Evolutionary conservation across 495 filamentous ascomycete species (phyloP), one percentile per base, ranked within the genome.

Genomic region (Lophium mytilinum): DNA sequence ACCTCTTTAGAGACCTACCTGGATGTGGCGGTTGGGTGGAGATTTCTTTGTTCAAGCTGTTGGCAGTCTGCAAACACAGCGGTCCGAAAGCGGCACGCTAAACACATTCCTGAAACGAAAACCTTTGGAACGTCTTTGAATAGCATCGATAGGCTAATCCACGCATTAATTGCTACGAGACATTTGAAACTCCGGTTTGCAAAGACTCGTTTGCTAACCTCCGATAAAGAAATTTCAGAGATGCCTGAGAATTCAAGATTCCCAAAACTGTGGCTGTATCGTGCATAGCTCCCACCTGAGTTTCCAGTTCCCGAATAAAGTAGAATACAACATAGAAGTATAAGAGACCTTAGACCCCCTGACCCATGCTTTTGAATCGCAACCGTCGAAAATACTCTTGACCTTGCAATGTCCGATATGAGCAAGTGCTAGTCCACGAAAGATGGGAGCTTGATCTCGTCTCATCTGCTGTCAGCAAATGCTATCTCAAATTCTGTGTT

Each of bases 401-500:
- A 30, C 24, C 6, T 30, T 30, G 24, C 24, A 30, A 30, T n/a
- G n/a, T n/a, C n/a, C n/a, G n/a, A 6, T 6, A 30, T 30, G 3
- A 30, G 24, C 2, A 30, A 30, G 24, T 30, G 24, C 24, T 30
- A 6, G 24, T 3, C 24, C 6, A 30, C 24, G 2, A 6, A 2
- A 30, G 2, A 30, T 30, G 3, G 24, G 6, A n/a, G n/a, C n/a
- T n/a, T n/a, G n/a, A n/a, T n/a, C 24, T 30, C 3, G 24, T 2
- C 24, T 30, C 24, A 30, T 6, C 24, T 30, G 24, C 24, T 30
- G 24, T 6, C 24, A 30, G 24, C 24, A 30, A 2, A 30, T 6
- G 24, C 24, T 30, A 9, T 7, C 21, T 48, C 68, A 76, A 50
- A 74, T 70, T 6, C 73, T 71, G 61, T 76, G 73, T 60, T 76